Percentiles rank a stretch among this genome's conserved stretches.
phyloP scores from a whole-genome alignment of 371 early-diverging fungal species.

The Encephalitozoon romaleae region DNA sequence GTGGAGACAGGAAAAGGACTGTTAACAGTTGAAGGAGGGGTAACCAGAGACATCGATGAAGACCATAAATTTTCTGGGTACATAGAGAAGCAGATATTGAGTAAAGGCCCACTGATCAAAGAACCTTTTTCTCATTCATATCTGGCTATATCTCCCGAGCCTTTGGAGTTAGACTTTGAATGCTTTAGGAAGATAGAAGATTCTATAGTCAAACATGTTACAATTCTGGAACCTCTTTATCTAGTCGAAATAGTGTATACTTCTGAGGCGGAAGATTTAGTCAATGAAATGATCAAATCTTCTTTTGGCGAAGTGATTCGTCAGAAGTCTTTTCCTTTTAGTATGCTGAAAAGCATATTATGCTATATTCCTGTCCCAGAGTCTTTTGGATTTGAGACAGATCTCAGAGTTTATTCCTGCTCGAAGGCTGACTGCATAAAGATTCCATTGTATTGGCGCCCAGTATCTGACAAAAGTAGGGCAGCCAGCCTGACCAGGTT shows the following conservation, averaged over 20 bases:
- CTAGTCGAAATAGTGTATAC: not conserved
- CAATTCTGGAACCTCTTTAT: not conserved
- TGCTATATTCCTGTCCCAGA: conserved; percentile 79
- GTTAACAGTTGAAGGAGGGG: not conserved
- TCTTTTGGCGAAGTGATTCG: not conserved
- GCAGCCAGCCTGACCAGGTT: not conserved
- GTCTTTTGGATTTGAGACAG: conserved; percentile 84
- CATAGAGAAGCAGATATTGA: not conserved
- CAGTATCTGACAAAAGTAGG: not conserved
- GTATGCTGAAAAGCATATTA: not conserved
- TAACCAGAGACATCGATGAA: not conserved
- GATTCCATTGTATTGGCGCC: conserved; percentile 86
- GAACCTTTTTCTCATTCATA: not conserved
- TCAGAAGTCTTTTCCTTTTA: not conserved
- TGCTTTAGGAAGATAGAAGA: not conserved
- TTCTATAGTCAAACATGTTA: not conserved
- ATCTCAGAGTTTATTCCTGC: conserved; percentile 80
- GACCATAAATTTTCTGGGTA: not conserved
- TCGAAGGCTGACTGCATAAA: conserved; percentile 86
- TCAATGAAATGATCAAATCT: not conserved
- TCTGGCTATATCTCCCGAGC: not conserved
- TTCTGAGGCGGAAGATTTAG: not conserved
- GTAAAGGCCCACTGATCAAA: not conserved
- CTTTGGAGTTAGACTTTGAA: not conserved
- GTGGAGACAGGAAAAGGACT: not conserved